A percentile compares a stretch with the other conserved stretches of the same genome.
These are phyloP conservation scores for Sesbania bispinosa DNA, from an alignment of 306 rosid genomes.

Conservation along the genomic window DNA sequence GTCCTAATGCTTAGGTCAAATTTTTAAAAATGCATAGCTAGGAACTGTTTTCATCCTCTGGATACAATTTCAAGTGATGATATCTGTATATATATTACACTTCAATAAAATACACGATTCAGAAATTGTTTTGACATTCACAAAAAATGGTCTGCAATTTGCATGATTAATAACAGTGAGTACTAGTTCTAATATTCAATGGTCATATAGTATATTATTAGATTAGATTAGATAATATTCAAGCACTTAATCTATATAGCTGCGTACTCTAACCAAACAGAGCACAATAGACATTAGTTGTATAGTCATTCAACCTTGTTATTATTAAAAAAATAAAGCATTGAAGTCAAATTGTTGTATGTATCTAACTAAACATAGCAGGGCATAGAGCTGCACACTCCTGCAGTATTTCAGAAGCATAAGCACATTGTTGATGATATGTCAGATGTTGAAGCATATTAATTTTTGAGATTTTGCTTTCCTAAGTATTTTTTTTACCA, in stretches of 20 bases:
- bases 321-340: neutral
- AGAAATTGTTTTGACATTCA: slow-evolving; percentile 23
- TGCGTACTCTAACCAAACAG: neutral
- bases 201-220: neutral
- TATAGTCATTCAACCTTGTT: slow-evolving; percentile 1
- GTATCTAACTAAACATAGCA: slow-evolving; percentile 19
- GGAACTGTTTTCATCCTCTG: slow-evolving; percentile 73
- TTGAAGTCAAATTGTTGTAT: neutral
- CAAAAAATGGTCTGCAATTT: slow-evolving; percentile 12
- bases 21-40: too few species aligned
- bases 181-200: neutral
- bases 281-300: neutral
- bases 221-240: neutral
- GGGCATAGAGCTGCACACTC: neutral
- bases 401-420: slow-evolving; percentile 14
- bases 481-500: too few species aligned
- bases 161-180: neutral
- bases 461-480: too few species aligned
- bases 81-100: slow-evolving; percentile 55
- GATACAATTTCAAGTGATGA: slow-evolving; percentile 84
- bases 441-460: neutral
- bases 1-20: too few species aligned
- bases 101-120: slow-evolving; percentile 41
- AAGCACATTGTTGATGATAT: slow-evolving; percentile 1
- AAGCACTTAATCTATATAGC: slow-evolving; percentile 5